phyloP scores from a whole-genome alignment of 2,329 filamentous ascomycete species.

The Colletotrichum sp. region DNA sequence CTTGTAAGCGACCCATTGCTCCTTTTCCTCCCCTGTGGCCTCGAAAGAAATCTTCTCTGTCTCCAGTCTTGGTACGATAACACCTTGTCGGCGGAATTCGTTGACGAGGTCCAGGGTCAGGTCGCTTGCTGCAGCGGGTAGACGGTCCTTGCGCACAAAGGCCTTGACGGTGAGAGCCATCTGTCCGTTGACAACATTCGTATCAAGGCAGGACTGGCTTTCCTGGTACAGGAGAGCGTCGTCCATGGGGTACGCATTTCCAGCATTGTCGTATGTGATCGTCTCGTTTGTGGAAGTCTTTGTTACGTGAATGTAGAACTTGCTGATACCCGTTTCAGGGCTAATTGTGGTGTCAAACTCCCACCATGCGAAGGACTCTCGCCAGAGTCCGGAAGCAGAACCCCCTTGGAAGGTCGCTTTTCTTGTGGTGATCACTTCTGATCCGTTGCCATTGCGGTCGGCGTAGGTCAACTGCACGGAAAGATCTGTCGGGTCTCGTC shows the following conservation, averaged over 20 bases:
- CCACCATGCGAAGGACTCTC: slow-evolving; percentile 24
- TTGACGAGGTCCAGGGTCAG: slow-evolving; percentile 15
- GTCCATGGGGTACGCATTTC: slow-evolving; percentile 23
- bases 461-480: slow-evolving; percentile 26
- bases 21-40: background rate
- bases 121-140: background rate
- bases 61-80: slow-evolving; percentile 10
- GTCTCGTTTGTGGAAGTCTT: slow-evolving; percentile 23
- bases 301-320: slow-evolving; percentile 24
- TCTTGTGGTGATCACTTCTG: background rate
- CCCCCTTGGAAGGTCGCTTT: slow-evolving; percentile 24
- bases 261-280: slow-evolving; percentile 24
- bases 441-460: slow-evolving; percentile 21
- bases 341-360: slow-evolving; percentile 24
- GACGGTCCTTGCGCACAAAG: slow-evolving; percentile 2
- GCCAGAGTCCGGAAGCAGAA: slow-evolving; percentile 16
- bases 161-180: background rate
- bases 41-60: slow-evolving; percentile 10
- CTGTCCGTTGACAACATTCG: background rate
- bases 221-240: slow-evolving; percentile 24
- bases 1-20: slow-evolving; percentile 12
- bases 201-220: slow-evolving; percentile 21
- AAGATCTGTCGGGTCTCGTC: slow-evolving; percentile 26
- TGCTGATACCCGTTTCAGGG: slow-evolving; percentile 26
- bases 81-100: slow-evolving; percentile 3